A percentile compares a stretch with the other conserved stretches of the same genome.
These are phyloP conservation scores for Candida suzukii DNA, from an alignment of 805 yeast genomes.

Conservation along the genomic window DNA sequence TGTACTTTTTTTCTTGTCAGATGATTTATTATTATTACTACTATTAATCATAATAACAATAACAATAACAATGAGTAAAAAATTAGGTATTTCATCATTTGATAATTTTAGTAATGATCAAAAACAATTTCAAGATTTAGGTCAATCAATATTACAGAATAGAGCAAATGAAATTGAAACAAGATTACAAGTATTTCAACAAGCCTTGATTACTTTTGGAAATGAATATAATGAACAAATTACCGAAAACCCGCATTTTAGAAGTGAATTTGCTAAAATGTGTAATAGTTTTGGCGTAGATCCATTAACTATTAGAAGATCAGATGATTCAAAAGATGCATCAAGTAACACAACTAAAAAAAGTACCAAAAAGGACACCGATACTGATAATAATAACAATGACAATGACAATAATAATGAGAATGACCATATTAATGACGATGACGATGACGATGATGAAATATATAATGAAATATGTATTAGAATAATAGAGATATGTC, in stretches of 20 bases:
- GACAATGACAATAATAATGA: slow-evolving; percentile 10
- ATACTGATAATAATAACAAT: too few species aligned
- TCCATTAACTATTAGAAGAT: slow-evolving; percentile 46
- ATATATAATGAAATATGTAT: slow-evolving; percentile 64
- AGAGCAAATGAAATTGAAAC: slow-evolving; percentile 59
- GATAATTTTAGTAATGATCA: slow-evolving; percentile 15
- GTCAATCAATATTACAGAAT: slow-evolving; percentile 39
- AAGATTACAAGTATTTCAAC: slow-evolving; percentile 72
- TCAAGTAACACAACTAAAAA: too few species aligned
- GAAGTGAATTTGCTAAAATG: slow-evolving; percentile 67
- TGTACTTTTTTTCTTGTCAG: too few species aligned
- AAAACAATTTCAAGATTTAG: slow-evolving; percentile 40
- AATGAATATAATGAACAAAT: slow-evolving; percentile 65
- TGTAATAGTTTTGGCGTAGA: slow-evolving; percentile 81
- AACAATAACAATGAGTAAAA: slow-evolving; percentile 11
- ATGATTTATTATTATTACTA: too few species aligned
- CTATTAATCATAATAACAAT: too few species aligned
- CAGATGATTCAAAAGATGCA: too few species aligned
- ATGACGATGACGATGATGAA: slow-evolving; percentile 36
- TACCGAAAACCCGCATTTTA: slow-evolving; percentile 51
- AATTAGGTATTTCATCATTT: slow-evolving; percentile 23
- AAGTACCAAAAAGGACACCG: too few species aligned
- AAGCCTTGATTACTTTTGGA: slow-evolving; percentile 70
- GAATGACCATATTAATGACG: slow-evolving; percentile 26
- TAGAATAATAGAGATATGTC: slow-evolving; percentile 69